Base-by-base conservation (phyloP, 768 basidiomycete genomes). In the Pleurotus ostreatus region DNA sequence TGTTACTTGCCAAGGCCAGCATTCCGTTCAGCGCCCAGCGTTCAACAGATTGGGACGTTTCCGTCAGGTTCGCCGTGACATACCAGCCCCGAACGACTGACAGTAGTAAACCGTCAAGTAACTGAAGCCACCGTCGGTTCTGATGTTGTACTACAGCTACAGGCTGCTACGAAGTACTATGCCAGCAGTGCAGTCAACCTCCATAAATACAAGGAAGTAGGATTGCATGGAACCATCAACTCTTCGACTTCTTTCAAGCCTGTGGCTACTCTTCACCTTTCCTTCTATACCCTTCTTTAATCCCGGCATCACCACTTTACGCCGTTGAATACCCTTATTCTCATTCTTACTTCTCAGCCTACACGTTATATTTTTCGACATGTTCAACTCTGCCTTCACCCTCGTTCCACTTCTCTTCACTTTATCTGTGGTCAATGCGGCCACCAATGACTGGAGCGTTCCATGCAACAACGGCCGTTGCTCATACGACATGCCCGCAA, bases 401-500 rank as follows among this genome's bases (percentile, higher is more conserved):
- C 48, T 49, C 25, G 48, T 49, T 23, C 34, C 48, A 8, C 48
- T 49, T 37, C 48, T 49, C 15, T 30, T 37, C 18, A 16, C 15
- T 37, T 37, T 49, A 9, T 12, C 26, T 5, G 41, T 43, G 20
- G 41, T 44, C 4, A 16, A n/a, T 22, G 41, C 41, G 11, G 20
- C n/a, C n/a, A n/a, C 41, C n/a, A 44, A 44, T 13, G 41, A 44
- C 41, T 44, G 41, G 41, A 22, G n/a, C n/a, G 20, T 44, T 16
- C 41, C 41, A n/a, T 44, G 41, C 20, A 16, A 16, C 56, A 44
- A 54, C 18, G 61, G 61, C 11, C 49, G 57, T 18, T 61, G 61
- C 16, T 51, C 58, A 18, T 61, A 61, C 52, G 52, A 61, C 16
- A 44, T 53, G 39, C 51, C 41, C 20, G n/a, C 58, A n/a, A 43